Conservation (phyloP, 169 alveolate genomes). For the Besnoitia besnoiti region DNA sequence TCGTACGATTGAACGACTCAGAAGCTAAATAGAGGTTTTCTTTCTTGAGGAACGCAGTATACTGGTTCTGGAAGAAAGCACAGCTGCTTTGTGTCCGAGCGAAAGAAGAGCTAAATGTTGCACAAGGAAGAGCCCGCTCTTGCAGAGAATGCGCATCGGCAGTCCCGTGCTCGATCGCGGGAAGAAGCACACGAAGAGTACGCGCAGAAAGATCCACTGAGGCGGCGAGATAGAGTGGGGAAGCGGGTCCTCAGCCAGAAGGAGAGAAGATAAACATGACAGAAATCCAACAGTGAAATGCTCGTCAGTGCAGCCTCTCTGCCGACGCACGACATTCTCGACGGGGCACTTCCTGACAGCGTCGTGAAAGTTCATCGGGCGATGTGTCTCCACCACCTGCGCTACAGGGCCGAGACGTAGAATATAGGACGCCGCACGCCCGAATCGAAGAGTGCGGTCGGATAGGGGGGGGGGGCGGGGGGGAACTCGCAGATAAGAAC, state of each 20-base stretch:
- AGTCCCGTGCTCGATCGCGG: not conserved
- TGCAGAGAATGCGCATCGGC: not conserved
- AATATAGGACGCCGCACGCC: slow-evolving; percentile 7
- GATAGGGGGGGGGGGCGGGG: not conserved
- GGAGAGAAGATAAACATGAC: not conserved
- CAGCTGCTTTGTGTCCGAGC: not conserved
- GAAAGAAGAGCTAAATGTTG: not conserved
- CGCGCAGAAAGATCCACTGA: not conserved
- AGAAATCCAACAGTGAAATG: not conserved
- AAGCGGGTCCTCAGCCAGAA: not conserved
- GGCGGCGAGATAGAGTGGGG: not conserved
- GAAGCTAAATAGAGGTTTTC: too few relatives aligned
- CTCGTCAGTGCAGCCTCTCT: not conserved
- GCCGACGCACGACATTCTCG: not conserved
- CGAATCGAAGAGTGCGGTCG: not conserved
- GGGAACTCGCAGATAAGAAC: not conserved
- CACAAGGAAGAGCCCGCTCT: too few relatives aligned
- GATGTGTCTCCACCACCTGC: not conserved
- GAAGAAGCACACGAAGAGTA: too few relatives aligned
- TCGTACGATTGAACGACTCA: too few relatives aligned
- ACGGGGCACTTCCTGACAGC: not conserved
- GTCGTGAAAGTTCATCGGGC: not conserved
- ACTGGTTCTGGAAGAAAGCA: too few relatives aligned
- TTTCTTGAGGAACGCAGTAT: too few relatives aligned
- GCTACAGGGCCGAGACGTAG: not conserved